A percentile compares a stretch with the other conserved stretches of the same genome.
Evolutionary conservation across 169 alveolate genomes (phyloP).

Genomic region (Eimeria maxima): DNA sequence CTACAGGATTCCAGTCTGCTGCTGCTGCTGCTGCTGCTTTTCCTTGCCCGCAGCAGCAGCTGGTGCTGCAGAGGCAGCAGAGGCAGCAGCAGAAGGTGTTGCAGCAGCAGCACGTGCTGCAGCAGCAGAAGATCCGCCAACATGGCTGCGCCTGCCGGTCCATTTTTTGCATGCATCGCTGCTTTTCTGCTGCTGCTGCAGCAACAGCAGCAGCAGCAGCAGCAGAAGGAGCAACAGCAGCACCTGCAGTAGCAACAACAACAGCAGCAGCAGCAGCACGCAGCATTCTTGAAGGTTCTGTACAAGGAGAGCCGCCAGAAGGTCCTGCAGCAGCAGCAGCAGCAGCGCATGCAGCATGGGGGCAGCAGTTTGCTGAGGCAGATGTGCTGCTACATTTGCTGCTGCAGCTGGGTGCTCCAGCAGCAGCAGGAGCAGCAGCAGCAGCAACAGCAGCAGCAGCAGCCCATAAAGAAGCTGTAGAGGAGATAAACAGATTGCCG

Average conservation of each 20-base stretch:
- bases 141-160: too few species aligned
- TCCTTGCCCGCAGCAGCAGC: too few species aligned
- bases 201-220: not conserved
- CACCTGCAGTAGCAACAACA: too few species aligned
- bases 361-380: not conserved
- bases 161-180: too few species aligned
- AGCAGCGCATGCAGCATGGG: conserved; percentile 18
- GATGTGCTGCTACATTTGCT: conserved; percentile 8
- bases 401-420: conserved; percentile 9
- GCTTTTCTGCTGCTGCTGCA: not conserved
- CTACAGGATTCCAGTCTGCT: too few species aligned
- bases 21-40: too few species aligned
- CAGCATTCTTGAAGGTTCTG: not conserved
- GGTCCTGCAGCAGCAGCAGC: conserved; percentile 21
- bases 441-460: too few species aligned
- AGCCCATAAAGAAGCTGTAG: not conserved
- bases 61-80: too few species aligned
- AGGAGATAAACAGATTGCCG: not conserved
- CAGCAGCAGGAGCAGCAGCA: not conserved
- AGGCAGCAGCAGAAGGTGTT: too few species aligned
- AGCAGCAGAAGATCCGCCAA: too few species aligned
- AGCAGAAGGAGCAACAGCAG: not conserved
- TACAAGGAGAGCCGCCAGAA: not conserved
- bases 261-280: too few species aligned
- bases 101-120: too few species aligned